Evolutionary conservation across 306 rosid genomes (phyloP).

Genomic region (Medicago lupulina): DNA sequence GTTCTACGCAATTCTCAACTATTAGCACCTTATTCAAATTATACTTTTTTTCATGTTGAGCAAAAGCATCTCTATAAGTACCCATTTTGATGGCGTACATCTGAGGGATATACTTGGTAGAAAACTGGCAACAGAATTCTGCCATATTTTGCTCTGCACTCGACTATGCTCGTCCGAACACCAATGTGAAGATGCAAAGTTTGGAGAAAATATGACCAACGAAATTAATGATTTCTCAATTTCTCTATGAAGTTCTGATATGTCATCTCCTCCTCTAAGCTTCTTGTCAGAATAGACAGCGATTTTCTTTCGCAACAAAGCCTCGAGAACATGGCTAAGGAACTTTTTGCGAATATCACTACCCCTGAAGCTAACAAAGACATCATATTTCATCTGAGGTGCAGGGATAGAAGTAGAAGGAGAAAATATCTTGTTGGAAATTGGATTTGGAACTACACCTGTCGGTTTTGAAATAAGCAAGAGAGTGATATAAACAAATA

Average conservation of each 20-base stretch:
- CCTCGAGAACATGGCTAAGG: slow-evolving; percentile 7
- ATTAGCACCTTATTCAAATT: not conserved
- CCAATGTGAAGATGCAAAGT: slow-evolving; percentile 36
- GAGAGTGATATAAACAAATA: not conserved
- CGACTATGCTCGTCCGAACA: slow-evolving; percentile 36
- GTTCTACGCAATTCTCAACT: no score
- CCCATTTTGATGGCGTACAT: slow-evolving; percentile 36
- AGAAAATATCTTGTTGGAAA: not conserved
- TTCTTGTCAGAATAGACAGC: not conserved
- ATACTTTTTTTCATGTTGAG: slow-evolving; percentile 14
- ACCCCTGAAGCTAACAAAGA: slow-evolving; percentile 40
- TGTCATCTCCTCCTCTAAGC: not conserved
- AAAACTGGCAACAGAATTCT: slow-evolving; percentile 26
- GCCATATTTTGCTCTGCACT: slow-evolving; percentile 8
- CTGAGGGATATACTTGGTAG: slow-evolving; percentile 23
- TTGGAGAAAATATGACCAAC: slow-evolving; percentile 16
- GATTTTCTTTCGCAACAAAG: slow-evolving; percentile 2
- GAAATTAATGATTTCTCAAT: slow-evolving; percentile 33
- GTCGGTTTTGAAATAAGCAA: not conserved
- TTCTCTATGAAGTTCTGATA: slow-evolving; percentile 4
- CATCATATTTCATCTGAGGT: slow-evolving; percentile 20
- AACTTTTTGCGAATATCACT: slow-evolving; percentile 8
- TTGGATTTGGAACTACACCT: not conserved
- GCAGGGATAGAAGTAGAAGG: no score
- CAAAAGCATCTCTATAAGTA: slow-evolving; percentile 24